Percentiles rank a stretch among this genome's conserved stretches.
These are phyloP conservation scores for Lactarius tabidus DNA, from an alignment of 768 basidiomycete genomes.

Conservation along the genomic window DNA sequence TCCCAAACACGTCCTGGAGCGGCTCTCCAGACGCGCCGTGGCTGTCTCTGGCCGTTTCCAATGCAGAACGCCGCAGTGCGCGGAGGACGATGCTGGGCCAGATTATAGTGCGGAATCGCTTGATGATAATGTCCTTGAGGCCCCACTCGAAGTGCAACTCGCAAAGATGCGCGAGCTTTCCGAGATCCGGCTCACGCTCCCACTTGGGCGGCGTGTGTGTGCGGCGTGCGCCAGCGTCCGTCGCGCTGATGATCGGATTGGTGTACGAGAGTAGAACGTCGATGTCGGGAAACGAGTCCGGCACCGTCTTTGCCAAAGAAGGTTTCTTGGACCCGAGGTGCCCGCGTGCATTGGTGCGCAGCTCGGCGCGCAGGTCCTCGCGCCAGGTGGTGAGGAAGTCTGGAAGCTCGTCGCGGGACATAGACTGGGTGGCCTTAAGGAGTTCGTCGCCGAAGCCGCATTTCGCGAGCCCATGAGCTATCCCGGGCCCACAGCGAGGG, in stretches of 20 bases:
- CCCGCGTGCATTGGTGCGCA: slow-evolving; percentile 64
- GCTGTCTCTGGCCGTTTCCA: slow-evolving; percentile 33
- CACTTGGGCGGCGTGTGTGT: slow-evolving; percentile 37
- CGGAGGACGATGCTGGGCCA: slow-evolving; percentile 75
- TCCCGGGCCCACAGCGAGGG: slow-evolving; percentile 61
- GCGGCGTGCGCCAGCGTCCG: slow-evolving; percentile 39
- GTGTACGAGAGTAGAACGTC: slow-evolving; percentile 76
- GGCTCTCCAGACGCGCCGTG: neutral
- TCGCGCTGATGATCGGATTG: slow-evolving; percentile 70
- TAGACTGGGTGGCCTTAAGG: slow-evolving; percentile 51
- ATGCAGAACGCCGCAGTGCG: slow-evolving; percentile 59
- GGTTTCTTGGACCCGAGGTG: slow-evolving; percentile 60
- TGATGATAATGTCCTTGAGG: slow-evolving; percentile 73
- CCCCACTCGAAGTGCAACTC: slow-evolving; percentile 95
- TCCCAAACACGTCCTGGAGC: slow-evolving; percentile 32
- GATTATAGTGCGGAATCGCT: slow-evolving; percentile 77
- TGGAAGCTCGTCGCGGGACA: slow-evolving; percentile 40
- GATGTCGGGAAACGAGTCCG: slow-evolving; percentile 65
- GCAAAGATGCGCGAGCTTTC: slow-evolving; percentile 70
- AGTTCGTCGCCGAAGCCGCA: slow-evolving; percentile 77
- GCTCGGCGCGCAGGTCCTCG: slow-evolving; percentile 53
- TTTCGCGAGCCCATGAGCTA: slow-evolving; percentile 72
- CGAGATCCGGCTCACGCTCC: slow-evolving; percentile 60
- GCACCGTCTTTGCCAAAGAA: slow-evolving; percentile 59
- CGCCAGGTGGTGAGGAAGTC: slow-evolving; percentile 63